Evolutionary conservation across 2,329 filamentous ascomycete genomes (phyloP).

Genomic region (Neopestalotiopsis clavispora): DNA sequence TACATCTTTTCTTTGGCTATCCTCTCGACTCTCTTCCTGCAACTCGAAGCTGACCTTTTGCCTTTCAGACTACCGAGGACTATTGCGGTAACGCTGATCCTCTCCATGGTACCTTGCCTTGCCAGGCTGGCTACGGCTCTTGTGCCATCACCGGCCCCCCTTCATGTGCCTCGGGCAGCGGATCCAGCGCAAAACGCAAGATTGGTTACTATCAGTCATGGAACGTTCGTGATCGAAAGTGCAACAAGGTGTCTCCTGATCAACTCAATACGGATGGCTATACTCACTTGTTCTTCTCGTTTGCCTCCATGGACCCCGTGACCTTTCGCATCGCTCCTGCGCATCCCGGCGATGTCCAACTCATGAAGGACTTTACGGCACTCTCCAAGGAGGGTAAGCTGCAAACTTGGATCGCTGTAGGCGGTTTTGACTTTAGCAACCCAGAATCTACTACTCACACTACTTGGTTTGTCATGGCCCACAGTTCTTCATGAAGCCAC

Average conservation of each 20-base stretch:
- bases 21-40: too few species aligned
- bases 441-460: slow-evolving; percentile 29
- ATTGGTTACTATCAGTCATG: slow-evolving; percentile 24
- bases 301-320: slow-evolving; percentile 39
- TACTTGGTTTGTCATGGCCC: slow-evolving; percentile 23
- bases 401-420: slow-evolving; percentile 43
- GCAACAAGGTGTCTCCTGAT: slow-evolving; percentile 18
- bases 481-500: not conserved
- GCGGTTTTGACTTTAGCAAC: slow-evolving; percentile 48
- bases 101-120: not conserved
- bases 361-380: slow-evolving; percentile 35
- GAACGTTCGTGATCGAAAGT: slow-evolving; percentile 17
- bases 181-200: slow-evolving; percentile 14
- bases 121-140: slow-evolving; percentile 11
- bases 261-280: slow-evolving; percentile 22
- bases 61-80: not conserved
- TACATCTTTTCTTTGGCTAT: not conserved
- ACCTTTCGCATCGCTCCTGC: slow-evolving; percentile 28
- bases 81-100: slow-evolving; percentile 15
- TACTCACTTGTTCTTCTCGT: slow-evolving; percentile 28
- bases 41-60: too few species aligned
- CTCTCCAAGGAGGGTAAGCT: slow-evolving; percentile 36
- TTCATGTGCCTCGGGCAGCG: slow-evolving; percentile 15
- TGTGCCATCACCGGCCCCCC: not conserved
- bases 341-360: slow-evolving; percentile 12